Evolutionary conservation across 306 rosid species (phyloP).

Genomic region (Lathyrus oleraceus): DNA sequence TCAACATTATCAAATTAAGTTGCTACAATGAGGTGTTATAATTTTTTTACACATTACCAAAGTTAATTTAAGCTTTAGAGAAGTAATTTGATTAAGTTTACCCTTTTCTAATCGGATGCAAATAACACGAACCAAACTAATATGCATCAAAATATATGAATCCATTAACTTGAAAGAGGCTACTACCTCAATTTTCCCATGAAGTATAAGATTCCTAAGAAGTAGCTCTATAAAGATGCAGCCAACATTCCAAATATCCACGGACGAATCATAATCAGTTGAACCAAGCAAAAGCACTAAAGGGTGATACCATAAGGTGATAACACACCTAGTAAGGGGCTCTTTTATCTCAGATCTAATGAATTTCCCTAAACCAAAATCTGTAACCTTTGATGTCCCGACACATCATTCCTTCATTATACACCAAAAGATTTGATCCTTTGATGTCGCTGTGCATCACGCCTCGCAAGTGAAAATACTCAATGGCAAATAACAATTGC

Average conservation of each 20-base stretch:
- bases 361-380: slow-evolving; percentile 92
- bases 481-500: slow-evolving; percentile 68
- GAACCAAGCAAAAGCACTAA: slow-evolving; percentile 45
- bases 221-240: slow-evolving; percentile 86
- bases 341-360: slow-evolving; percentile 50
- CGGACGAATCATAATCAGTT: slow-evolving; percentile 47
- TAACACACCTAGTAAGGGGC: slow-evolving; percentile 81
- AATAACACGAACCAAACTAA: no score
- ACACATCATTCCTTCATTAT: slow-evolving; percentile 51
- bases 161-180: neutral
- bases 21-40: no score
- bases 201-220: slow-evolving; percentile 81
- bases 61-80: no score
- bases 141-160: slow-evolving; percentile 24
- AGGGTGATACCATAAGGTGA: slow-evolving; percentile 79
- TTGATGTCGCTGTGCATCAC: slow-evolving; percentile 91
- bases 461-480: slow-evolving; percentile 85
- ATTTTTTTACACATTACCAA: no score
- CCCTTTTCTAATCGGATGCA: no score
- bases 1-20: no score
- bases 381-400: slow-evolving; percentile 77
- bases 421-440: slow-evolving; percentile 94
- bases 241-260: slow-evolving; percentile 57
- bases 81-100: no score
- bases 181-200: slow-evolving; percentile 95